phyloP scores from a whole-genome alignment of 371 early-diverging fungal genomes.

The Circinella umbellata region DNA sequence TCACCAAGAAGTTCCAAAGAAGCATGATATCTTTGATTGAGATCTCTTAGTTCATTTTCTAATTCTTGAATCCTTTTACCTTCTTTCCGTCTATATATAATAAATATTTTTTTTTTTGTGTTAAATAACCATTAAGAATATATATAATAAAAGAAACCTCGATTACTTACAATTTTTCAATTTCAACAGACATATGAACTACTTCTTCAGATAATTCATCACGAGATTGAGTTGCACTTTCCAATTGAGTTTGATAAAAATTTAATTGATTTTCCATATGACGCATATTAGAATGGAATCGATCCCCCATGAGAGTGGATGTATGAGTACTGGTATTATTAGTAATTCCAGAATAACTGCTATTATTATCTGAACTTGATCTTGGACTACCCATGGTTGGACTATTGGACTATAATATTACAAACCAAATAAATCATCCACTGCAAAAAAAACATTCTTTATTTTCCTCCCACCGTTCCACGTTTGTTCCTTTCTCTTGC shows the following conservation, averaged over 20 bases:
- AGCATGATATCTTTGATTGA: constrained; percentile 71
- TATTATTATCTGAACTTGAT: constrained; percentile 45
- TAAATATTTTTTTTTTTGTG: not conserved
- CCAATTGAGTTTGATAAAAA: constrained; percentile 71
- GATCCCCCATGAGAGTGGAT: constrained; percentile 54
- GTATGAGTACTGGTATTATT: constrained; percentile 11
- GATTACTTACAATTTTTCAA: constrained; percentile 57
- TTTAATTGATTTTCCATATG: constrained; percentile 73
- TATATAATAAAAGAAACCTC: not conserved
- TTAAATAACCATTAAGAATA: no score
- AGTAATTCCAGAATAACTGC: constrained; percentile 8
- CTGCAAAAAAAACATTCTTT: no score
- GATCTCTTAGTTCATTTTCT: constrained; percentile 38
- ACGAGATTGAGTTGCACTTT: constrained; percentile 65
- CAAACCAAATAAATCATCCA: no score
- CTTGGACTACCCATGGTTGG: constrained; percentile 33
- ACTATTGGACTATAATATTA: constrained; percentile 17
- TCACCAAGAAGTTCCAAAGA: constrained; percentile 89
- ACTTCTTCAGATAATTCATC: constrained; percentile 82
- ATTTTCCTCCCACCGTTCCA: no score
- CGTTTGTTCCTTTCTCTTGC: no score
- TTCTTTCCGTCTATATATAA: constrained; percentile 30
- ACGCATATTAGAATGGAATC: constrained; percentile 61
- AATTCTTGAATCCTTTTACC: constrained; percentile 32
- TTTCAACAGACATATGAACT: constrained; percentile 63